phyloP scores from a whole-genome alignment of 768 basidiomycete genomes.

The Podaxis sp. region DNA sequence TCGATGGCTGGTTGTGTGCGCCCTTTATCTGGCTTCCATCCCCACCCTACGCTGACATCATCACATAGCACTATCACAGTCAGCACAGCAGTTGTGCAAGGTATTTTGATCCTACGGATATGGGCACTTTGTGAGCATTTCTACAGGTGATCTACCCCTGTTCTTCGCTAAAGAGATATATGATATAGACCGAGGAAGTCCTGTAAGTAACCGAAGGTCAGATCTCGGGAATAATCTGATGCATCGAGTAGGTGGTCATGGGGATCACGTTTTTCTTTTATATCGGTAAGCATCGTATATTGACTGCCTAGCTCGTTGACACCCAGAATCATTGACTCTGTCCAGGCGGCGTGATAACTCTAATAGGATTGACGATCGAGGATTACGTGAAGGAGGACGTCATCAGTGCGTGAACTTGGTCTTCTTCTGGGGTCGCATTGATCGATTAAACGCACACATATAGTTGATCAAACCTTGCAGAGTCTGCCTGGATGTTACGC shows the following conservation, averaged over 20 bases:
- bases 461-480: slow-evolving; percentile 20
- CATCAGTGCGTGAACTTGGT: slow-evolving; percentile 18
- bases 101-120: slow-evolving; percentile 25
- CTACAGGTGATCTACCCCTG: not conserved
- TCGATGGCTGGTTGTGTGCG: slow-evolving; percentile 27
- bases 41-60: not conserved
- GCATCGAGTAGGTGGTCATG: slow-evolving; percentile 13
- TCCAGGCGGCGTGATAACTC: slow-evolving; percentile 23
- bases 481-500: slow-evolving; percentile 30
- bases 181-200: slow-evolving; percentile 19
- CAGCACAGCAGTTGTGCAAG: slow-evolving; percentile 24
- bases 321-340: not conserved
- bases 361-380: slow-evolving; percentile 23
- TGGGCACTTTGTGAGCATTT: slow-evolving; percentile 26
- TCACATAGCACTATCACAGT: slow-evolving; percentile 17
- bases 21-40: not conserved
- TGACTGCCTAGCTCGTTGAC: not conserved
- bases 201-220: slow-evolving; percentile 7
- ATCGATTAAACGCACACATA: not conserved
- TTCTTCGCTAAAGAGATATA: not conserved
- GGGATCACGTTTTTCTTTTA: slow-evolving; percentile 24
- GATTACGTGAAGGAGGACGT: slow-evolving; percentile 28
- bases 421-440: not conserved
- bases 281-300: slow-evolving; percentile 18
- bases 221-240: not conserved